Evolutionary conservation across 106 monocot genomes (phyloP).

Genomic region (Allium fistulosum): DNA sequence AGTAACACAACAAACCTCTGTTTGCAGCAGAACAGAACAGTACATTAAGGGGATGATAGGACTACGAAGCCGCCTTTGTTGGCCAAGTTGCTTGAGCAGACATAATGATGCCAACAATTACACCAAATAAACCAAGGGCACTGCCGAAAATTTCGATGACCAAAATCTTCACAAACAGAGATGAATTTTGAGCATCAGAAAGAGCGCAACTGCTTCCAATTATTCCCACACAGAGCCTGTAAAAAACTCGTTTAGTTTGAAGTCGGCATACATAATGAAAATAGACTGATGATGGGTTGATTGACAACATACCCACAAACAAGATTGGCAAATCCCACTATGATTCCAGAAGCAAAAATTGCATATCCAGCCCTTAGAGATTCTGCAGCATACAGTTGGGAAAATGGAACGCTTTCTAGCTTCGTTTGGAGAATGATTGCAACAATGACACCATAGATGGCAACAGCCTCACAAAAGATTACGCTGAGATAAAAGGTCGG

Average conservation of each 20-base stretch:
- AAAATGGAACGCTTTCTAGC: conserved; percentile 75
- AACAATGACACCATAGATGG: conserved; percentile 93
- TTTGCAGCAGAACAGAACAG: too few relatives aligned
- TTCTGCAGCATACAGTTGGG: conserved; percentile 55
- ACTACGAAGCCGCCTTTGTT: conserved; percentile 15
- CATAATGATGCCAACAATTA: conserved; percentile 97
- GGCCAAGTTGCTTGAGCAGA: conserved; percentile 97
- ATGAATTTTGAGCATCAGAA: conserved; percentile 95
- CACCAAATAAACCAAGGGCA: conserved; percentile 91
- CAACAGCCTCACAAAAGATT: conserved; percentile 98
- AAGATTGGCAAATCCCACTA: conserved; percentile 97
- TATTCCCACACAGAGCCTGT: conserved; percentile 88
- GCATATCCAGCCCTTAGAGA: conserved; percentile 95
- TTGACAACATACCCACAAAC: conserved; percentile 66
- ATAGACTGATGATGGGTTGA: neutral
- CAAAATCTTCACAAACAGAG: conserved; percentile 94
- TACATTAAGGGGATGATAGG: too few relatives aligned
- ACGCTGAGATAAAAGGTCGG: conserved; percentile 32
- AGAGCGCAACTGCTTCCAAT: conserved; percentile 98
- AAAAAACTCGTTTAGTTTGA: neutral
- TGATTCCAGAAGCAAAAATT: conserved; percentile 91
- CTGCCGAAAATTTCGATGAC: conserved; percentile 99
- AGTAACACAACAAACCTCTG: too few relatives aligned
- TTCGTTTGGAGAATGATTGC: conserved; percentile 96
- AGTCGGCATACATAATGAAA: neutral